A percentile compares a stretch with the other conserved stretches of the same genome.
Conservation (phyloP, 352 stramenopile species). For the Pilasporangium apinafurcum region DNA sequence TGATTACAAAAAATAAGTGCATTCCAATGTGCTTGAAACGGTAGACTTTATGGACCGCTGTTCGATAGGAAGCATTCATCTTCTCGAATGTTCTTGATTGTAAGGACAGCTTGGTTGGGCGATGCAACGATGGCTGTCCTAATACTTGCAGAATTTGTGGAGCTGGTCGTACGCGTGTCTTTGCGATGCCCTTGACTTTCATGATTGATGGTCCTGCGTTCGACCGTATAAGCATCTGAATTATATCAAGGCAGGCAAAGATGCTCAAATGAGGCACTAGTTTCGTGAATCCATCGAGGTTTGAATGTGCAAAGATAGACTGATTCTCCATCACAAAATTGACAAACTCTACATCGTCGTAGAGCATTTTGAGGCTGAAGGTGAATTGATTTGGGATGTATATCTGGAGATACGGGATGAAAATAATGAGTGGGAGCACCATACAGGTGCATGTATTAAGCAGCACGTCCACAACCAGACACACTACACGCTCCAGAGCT, state of each 20-base stretch:
- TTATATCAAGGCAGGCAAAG: constrained; percentile 22
- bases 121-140: neutral
- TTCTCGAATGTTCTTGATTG: too few relatives aligned
- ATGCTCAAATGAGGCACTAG: constrained; percentile 6
- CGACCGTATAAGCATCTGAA: constrained; percentile 16
- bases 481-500: neutral
- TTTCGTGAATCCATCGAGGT: constrained; percentile 4
- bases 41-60: too few relatives aligned
- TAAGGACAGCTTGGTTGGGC: too few relatives aligned
- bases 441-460: constrained; percentile 15
- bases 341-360: constrained; percentile 30
- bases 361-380: constrained; percentile 25
- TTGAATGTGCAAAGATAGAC: constrained; percentile 3
- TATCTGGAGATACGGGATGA: constrained; percentile 19
- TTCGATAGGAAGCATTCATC: too few relatives aligned
- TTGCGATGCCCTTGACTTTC: too few relatives aligned
- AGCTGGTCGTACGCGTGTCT: too few relatives aligned
- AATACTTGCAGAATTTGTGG: too few relatives aligned
- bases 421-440: constrained; percentile 21
- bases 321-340: constrained; percentile 34
- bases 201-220: constrained; percentile 28
- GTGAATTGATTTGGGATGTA: constrained; percentile 23
- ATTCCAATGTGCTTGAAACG: too few relatives aligned
- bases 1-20: constrained; percentile 8
- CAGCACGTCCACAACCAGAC: constrained; percentile 5